Base-by-base conservation (phyloP, 73 alveolate genomes). In the Paramecium caudatum region DNA sequence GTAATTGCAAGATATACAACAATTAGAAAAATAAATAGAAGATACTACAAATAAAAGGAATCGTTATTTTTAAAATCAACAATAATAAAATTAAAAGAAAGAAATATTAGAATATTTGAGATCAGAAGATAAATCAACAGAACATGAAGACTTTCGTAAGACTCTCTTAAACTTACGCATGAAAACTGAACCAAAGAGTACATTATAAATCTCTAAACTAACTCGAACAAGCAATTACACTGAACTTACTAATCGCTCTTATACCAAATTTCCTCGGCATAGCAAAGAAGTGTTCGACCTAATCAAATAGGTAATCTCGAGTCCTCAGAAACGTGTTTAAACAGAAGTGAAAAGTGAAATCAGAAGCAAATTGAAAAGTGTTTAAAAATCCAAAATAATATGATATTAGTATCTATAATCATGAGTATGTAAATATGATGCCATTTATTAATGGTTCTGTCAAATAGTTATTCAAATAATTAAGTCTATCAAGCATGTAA, bases 161-260 rank as follows among this genome's bases (percentile, higher is more conserved):
- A 55, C 80, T 55, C n/a, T 55, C 3, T 27, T 55, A 12, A 55
- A 4, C 30, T 27, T 55, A 43, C 80, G 80, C 13, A 55, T 55
- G 80, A 55, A 43, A 55, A 55, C 80, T 10, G 80, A 55, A 55
- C 80, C 80, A 0, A 55, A 55, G 12, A 55, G 80, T 23, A 55
- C 23, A 10, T 43, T 55, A 0, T 8, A 55, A 55, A 55, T 55
- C 45, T 55, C 80, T 9, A 55, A 55, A 21, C 23, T 55, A 0
- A 55, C 80, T 23, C 80, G 80, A 55, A 55, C 80, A 3, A 55
- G 46, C 80, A 55, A 55, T 55, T 55, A 27, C 16, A 55, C 80
- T 27, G 80, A 55, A 9, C 23, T 55, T 37, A 55, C 80, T 1
- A 55, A 55, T 55, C 80, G 80, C 12, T 55, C 80, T 23, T 10